Evolutionary conservation across 139 green algal genomes (phyloP).

Genomic region (Bryopsis sp.): DNA sequence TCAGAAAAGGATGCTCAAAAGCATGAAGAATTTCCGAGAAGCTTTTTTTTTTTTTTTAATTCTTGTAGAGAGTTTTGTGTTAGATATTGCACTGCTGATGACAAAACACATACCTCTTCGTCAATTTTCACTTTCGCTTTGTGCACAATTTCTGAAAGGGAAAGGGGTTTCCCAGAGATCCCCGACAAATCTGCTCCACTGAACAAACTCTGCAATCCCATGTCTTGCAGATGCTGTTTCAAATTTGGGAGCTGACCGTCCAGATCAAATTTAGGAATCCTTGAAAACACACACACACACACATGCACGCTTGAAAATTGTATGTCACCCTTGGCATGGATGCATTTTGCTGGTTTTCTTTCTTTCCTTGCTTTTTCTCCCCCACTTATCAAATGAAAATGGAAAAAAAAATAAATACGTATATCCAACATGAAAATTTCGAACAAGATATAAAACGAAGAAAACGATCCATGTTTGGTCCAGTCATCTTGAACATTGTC

Average conservation of each 20-base stretch:
- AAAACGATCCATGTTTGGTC: not conserved
- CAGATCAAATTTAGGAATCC: not conserved
- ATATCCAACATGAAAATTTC: not conserved
- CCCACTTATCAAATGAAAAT: too few relatives aligned
- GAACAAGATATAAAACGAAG: not conserved
- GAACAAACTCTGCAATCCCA: not conserved
- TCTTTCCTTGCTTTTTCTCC: too few relatives aligned
- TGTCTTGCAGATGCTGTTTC: not conserved
- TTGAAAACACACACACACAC: not conserved
- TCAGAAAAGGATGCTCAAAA: too few relatives aligned
- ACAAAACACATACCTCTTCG: not conserved
- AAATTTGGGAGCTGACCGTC: not conserved
- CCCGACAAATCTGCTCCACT: not conserved
- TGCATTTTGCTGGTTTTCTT: too few relatives aligned
- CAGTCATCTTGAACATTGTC: too few relatives aligned
- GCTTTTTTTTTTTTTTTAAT: too few relatives aligned
- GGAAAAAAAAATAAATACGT: too few relatives aligned
- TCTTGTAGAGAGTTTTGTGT: too few relatives aligned
- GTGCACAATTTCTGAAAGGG: not conserved
- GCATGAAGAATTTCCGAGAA: too few relatives aligned
- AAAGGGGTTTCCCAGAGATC: not conserved
- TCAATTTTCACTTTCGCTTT: not conserved
- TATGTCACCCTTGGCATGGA: not conserved
- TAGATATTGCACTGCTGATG: too few relatives aligned
- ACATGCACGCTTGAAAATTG: not conserved